Conservation (phyloP, 495 filamentous ascomycete species). For the Podospora appendiculata region DNA sequence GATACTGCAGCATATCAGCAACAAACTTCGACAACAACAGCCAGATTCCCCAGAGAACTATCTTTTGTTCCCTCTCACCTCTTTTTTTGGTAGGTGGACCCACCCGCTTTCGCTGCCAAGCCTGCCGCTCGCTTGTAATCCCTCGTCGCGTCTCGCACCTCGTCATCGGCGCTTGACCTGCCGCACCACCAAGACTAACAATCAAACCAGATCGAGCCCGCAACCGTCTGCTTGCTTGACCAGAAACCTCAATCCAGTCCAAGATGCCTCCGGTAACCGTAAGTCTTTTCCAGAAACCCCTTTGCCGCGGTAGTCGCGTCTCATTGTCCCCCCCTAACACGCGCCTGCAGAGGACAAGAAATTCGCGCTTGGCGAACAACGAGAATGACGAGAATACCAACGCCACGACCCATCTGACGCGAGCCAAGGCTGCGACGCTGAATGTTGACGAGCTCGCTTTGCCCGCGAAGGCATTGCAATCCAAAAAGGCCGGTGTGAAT, state of each 20-base stretch:
- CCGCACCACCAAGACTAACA: no score
- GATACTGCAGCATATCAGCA: no score
- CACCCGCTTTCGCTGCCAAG: no score
- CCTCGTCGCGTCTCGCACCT: no score
- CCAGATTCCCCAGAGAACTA: no score
- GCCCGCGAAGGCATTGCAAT: conserved; percentile 60
- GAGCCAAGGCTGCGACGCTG: conserved; percentile 82
- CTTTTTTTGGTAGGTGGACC: no score
- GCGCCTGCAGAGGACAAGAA: conserved; percentile 13
- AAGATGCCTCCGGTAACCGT: not conserved
- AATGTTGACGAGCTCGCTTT: conserved; percentile 45
- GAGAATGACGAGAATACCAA: conserved; percentile 86
- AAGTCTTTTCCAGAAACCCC: no score
- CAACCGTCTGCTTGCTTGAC: conserved; percentile 7
- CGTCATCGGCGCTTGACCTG: no score
- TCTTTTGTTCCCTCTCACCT: no score
- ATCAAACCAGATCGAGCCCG: not conserved
- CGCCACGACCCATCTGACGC: conserved; percentile 70
- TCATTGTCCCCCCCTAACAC: not conserved
- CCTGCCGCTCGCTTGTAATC: no score
- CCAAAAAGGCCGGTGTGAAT: conserved; percentile 53
- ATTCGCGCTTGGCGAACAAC: conserved; percentile 60
- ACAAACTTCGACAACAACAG: no score
- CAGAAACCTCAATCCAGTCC: not conserved
- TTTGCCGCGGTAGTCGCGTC: no score